Conservation (phyloP, 2,329 filamentous ascomycete species). For the Cercospora janseana region DNA sequence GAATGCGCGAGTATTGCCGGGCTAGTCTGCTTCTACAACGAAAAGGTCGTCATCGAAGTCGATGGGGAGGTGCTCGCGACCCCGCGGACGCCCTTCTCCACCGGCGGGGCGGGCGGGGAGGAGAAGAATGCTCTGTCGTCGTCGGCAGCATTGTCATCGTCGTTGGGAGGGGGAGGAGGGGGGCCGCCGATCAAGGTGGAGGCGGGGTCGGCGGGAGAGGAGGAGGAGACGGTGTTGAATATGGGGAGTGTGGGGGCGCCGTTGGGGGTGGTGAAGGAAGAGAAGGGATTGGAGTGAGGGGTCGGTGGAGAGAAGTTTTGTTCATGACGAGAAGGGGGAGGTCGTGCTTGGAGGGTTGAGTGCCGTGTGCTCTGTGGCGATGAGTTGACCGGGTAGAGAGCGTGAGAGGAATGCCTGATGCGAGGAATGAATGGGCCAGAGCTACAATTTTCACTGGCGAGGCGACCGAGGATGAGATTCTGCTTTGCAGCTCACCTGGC, state of each 20-base stretch:
- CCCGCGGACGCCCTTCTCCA: conserved; percentile 34
- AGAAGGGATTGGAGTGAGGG: conserved; percentile 1
- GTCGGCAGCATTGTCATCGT: neutral
- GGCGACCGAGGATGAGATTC: too few relatives aligned
- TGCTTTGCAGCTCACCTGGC: too few relatives aligned
- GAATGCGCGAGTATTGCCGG: conserved; percentile 59
- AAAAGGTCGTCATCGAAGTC: conserved; percentile 64
- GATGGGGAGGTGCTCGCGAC: conserved; percentile 37
- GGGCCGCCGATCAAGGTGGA: too few relatives aligned
- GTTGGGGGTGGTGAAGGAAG: conserved; percentile 7
- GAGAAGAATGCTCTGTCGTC: neutral
- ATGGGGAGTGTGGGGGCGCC: conserved; percentile 7
- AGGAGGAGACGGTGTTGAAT: neutral
- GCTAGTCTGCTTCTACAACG: conserved; percentile 61
- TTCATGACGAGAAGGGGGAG: too few relatives aligned
- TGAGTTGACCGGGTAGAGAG: too few relatives aligned
- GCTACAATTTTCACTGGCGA: too few relatives aligned
- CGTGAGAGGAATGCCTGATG: too few relatives aligned
- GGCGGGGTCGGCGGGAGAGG: neutral
- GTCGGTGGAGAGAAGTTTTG: too few relatives aligned
- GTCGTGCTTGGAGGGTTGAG: too few relatives aligned
- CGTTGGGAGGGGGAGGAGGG: neutral
- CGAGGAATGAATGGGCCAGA: too few relatives aligned
- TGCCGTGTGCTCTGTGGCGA: too few relatives aligned
- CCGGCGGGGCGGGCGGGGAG: neutral